A percentile compares a stretch with the other conserved stretches of the same genome.
Conservation (phyloP, 148 eudicot species). For the Heliamphora exappendiculata region DNA sequence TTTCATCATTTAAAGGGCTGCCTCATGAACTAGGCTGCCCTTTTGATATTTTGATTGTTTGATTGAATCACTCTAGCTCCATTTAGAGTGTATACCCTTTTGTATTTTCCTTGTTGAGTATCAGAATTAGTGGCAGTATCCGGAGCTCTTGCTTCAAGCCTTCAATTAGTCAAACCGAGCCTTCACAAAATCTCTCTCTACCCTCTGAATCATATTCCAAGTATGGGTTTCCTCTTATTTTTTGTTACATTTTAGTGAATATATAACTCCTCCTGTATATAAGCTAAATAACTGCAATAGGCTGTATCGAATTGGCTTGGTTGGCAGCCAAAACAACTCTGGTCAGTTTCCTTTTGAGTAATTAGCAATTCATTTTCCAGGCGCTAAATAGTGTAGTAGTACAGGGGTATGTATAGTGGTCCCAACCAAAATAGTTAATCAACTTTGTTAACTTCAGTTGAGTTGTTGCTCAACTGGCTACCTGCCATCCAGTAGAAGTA, state of each 20-base stretch:
- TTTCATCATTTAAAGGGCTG: too few species aligned
- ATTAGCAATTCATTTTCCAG: neutral
- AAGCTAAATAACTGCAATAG: neutral
- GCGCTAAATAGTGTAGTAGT: too few species aligned
- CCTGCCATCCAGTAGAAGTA: neutral
- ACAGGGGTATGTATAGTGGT: neutral
- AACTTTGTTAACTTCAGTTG: neutral
- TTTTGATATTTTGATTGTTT: neutral
- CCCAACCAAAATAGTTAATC: neutral
- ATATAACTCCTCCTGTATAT: neutral
- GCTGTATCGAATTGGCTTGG: neutral
- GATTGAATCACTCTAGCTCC: neutral
- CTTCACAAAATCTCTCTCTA: neutral
- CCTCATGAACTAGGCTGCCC: too few species aligned
- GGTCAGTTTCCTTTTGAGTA: neutral
- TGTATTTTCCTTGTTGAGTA: neutral
- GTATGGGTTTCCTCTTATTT: neutral
- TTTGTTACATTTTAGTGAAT: neutral
- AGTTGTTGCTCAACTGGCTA: neutral
- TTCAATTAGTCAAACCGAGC: slow-evolving; percentile 4
- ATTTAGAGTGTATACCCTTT: neutral
- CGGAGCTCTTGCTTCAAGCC: slow-evolving; percentile 3
- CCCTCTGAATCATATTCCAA: neutral
- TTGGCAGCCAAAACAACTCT: neutral
- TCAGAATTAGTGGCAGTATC: too few species aligned